A percentile compares a stretch with the other conserved stretches of the same genome.
Evolutionary conservation across 164 flowering plant genomes (phyloP).

Genomic region (Buxus sempervirens): DNA sequence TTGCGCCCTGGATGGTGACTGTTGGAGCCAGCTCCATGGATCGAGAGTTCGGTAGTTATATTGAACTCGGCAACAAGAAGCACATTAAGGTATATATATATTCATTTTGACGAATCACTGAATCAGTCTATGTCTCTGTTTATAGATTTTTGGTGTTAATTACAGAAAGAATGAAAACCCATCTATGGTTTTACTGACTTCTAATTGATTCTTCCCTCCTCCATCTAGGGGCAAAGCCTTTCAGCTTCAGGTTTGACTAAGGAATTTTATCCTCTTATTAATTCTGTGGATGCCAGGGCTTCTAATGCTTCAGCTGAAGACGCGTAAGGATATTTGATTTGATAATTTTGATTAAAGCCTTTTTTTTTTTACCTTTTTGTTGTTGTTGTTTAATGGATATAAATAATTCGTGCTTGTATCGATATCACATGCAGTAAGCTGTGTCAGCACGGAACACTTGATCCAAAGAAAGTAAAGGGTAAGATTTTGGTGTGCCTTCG

Average conservation of each 20-base stretch:
- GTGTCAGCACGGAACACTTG: background rate
- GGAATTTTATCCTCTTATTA: conserved; percentile 37
- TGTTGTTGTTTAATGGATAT: no score
- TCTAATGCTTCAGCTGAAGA: conserved; percentile 25
- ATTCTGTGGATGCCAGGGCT: conserved; percentile 26
- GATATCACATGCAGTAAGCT: conserved; percentile 22
- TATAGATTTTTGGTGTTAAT: no score
- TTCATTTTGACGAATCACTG: no score
- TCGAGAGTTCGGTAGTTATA: conserved; percentile 34
- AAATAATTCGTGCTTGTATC: no score
- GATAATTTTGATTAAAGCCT: no score
- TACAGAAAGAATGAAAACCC: no score
- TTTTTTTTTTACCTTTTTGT: no score
- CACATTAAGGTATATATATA: conserved; percentile 37
- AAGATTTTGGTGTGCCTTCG: conserved; percentile 21
- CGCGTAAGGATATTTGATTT: no score
- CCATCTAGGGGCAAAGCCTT: conserved; percentile 58
- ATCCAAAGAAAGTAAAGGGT: conserved; percentile 15
- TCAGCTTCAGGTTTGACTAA: conserved; percentile 21
- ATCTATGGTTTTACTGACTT: no score
- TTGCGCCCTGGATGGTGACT: conserved; percentile 60
- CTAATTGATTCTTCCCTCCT: no score
- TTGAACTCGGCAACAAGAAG: conserved; percentile 30
- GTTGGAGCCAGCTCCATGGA: conserved; percentile 71
- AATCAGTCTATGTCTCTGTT: no score